A percentile compares a stretch with the other conserved stretches of the same genome.
phyloP scores from a whole-genome alignment of 495 filamentous ascomycete genomes.

The Parathielavia appendiculata region DNA sequence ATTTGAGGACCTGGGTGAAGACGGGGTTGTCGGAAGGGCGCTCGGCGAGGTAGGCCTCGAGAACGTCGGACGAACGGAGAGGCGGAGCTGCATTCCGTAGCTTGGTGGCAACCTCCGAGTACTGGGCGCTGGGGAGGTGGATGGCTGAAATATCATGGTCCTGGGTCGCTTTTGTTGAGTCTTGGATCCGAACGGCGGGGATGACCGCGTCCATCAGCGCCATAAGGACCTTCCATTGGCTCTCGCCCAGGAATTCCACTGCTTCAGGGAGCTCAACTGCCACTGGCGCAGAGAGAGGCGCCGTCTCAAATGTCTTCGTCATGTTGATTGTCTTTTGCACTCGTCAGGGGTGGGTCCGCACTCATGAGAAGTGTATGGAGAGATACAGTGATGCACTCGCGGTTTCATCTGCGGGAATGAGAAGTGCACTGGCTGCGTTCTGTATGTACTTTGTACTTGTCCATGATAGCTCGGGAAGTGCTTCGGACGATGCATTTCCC shows the following conservation, averaged over 20 bases:
- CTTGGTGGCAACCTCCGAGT: conserved; percentile 9
- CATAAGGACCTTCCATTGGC: conserved; percentile 22
- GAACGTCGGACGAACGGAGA: conserved; percentile 19
- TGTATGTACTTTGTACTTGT: too few species aligned
- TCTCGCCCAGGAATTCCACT: conserved; percentile 7
- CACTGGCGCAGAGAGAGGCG: conserved; percentile 13
- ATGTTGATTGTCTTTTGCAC: neutral
- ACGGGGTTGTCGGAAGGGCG: conserved; percentile 28
- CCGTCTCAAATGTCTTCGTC: neutral
- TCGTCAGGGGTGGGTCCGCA: too few species aligned
- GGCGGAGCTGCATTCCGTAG: conserved; percentile 14
- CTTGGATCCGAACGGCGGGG: conserved; percentile 14
- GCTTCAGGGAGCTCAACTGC: conserved; percentile 9
- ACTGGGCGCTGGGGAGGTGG: conserved; percentile 14
- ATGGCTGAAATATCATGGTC: neutral
- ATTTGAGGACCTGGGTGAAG: conserved; percentile 25
- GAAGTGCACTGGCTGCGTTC: too few species aligned
- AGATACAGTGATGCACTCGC: too few species aligned
- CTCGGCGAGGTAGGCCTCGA: conserved; percentile 36
- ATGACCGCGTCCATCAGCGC: conserved; percentile 22
- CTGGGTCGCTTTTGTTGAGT: neutral
- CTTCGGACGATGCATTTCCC: too few species aligned
- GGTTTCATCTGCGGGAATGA: too few species aligned
- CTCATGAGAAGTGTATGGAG: too few species aligned
- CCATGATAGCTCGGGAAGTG: too few species aligned